Conservation (phyloP, 306 rosid species). For the Ormosia emarginata region DNA sequence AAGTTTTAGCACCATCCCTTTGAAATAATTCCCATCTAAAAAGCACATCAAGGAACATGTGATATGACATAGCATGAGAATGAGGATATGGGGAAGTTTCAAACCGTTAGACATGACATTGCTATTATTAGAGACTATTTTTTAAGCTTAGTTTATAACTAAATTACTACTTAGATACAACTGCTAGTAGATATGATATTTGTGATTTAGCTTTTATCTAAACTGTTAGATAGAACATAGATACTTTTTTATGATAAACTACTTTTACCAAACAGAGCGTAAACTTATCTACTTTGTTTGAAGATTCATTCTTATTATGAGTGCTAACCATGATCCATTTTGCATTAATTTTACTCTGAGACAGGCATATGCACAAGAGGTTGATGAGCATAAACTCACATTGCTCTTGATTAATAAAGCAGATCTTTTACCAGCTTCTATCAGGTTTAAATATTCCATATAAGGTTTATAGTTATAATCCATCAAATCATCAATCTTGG, state of each 20-base stretch:
- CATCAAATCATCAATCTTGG: background rate
- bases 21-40: background rate
- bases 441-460: constrained; percentile 46
- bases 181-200: background rate
- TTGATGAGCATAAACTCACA: constrained; percentile 64
- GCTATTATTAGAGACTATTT: background rate
- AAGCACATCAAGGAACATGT: background rate
- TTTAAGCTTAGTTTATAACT: background rate
- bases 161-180: background rate
- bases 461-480: background rate
- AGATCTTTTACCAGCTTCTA: constrained; percentile 66
- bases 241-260: background rate
- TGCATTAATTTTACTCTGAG: background rate
- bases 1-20: background rate
- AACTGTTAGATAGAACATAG: background rate
- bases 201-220: background rate
- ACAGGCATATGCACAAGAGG: constrained; percentile 65
- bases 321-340: background rate
- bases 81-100: background rate
- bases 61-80: background rate
- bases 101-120: background rate
- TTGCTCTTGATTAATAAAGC: constrained; percentile 79
- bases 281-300: background rate
- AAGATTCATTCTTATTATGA: background rate
- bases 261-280: background rate